These are phyloP conservation scores for Umbellularia californica DNA, from an alignment of 164 flowering plant genomes.

Conservation along the genomic window DNA sequence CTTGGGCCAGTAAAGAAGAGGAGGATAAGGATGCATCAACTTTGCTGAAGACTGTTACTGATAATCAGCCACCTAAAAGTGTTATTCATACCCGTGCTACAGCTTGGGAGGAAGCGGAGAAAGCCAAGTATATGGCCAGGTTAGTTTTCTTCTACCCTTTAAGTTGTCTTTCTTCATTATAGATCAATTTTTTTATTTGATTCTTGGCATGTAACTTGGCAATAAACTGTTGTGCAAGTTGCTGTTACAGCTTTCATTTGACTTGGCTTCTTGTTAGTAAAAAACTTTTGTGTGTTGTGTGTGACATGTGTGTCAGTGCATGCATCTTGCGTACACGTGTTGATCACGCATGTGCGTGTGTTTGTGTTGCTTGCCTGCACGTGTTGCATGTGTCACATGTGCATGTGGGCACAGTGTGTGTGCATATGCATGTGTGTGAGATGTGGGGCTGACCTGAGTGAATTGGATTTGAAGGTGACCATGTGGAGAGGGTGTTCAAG, in stretches of 20 bases:
- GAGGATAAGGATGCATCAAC: slow-evolving; percentile 59
- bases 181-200: neutral
- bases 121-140: slow-evolving; percentile 83
- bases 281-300: no score
- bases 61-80: slow-evolving; percentile 37
- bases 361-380: no score
- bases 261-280: no score
- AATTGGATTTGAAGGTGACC: no score
- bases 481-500: no score
- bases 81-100: slow-evolving; percentile 68
- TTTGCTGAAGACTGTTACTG: slow-evolving; percentile 34
- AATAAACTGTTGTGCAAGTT: neutral
- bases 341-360: no score
- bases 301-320: no score
- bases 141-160: slow-evolving; percentile 15
- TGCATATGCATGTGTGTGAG: no score
- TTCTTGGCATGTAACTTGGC: neutral
- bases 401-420: no score
- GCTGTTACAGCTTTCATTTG: neutral
- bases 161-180: neutral
- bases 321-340: no score
- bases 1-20: slow-evolving; percentile 89
- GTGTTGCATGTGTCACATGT: no score
- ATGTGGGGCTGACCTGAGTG: no score
- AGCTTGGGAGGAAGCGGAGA: slow-evolving; percentile 95